Base-by-base conservation (phyloP, 495 filamentous ascomycete species). In the Cenococcum geophilum region DNA sequence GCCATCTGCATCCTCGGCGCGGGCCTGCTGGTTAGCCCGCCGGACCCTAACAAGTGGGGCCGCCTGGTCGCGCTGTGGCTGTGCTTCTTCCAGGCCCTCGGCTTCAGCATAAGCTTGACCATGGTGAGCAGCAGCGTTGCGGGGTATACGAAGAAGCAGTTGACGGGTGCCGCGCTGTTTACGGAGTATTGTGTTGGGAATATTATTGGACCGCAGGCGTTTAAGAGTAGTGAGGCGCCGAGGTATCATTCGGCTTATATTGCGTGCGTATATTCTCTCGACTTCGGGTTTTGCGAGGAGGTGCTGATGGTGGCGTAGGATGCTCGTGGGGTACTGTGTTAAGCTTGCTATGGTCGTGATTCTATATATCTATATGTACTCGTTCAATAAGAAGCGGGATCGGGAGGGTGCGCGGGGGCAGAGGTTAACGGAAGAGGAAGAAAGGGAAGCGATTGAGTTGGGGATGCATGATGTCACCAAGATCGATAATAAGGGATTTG, bases 381-480 rank as follows among this genome's bases (percentile, higher is more conserved):
- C 68, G 1, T 76, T 77, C 25, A 83, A 82, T 62, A 82, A 78
- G 70, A 76, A 77, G 42, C 72, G 81, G 27, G 80, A 82, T 64
- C 66, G 74, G 0, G 76, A 76, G 32, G 76, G 75, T 10, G 65
- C 72, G n/a, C 55, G 62, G 57, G 66, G 68, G 36, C 55, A 67
- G 21, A 58, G 48, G n/a, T 43, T 58, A 1, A 68, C 67, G 0
- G 68, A 72, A 3, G 73, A 74, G 20, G 74, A 77, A 55, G 73
- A 77, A 42, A 71, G 70, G 58, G 78, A 77, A 36, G 79, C 78
- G 0, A 76, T 82, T 48, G 79, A 82, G 58, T 72, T 66, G 58
- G 80, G 80, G 14, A 84, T 83, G 80, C 69, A 79, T 70, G 80
- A 82, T 59, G 71, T 78, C 72, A 82, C 80, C 0, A 79, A 83